phyloP scores from a whole-genome alignment of 331 rosid species.

The Telfairia occidentalis region DNA sequence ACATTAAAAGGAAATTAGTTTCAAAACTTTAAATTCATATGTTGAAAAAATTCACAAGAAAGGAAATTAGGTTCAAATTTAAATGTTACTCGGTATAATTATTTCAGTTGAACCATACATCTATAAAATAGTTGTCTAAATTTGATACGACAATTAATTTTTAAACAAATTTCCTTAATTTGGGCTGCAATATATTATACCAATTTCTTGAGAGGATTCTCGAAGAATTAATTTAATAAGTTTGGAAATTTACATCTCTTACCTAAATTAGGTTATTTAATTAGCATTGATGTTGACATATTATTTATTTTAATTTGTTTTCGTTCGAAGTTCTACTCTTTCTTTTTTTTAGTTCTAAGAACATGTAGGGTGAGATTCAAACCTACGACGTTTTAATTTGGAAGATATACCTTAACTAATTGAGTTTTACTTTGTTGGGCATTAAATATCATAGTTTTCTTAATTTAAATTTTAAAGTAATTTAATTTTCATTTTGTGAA shows the following conservation, averaged over 20 bases:
- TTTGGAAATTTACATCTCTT: slow-evolving; percentile 1
- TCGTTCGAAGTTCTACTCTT: neutral
- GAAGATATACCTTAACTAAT: no score
- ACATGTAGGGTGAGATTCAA: no score
- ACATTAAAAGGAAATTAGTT: neutral
- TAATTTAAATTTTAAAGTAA: neutral
- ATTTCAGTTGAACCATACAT: neutral
- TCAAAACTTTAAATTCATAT: neutral
- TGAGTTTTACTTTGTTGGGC: no score
- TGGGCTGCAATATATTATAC: neutral
- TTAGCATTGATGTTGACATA: neutral
- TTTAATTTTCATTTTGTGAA: no score
- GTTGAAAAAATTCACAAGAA: neutral
- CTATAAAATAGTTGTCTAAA: neutral
- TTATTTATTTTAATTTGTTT: neutral
- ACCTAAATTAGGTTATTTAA: neutral
- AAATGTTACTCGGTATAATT: neutral
- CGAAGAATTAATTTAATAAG: neutral
- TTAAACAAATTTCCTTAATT: neutral
- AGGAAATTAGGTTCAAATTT: neutral
- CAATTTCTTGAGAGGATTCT: neutral
- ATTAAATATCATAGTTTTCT: neutral
- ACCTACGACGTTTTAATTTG: no score
- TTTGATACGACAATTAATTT: neutral
- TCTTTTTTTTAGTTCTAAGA: no score